Percentiles rank a stretch among this genome's conserved stretches.
Evolutionary conservation across 2,329 filamentous ascomycete species (phyloP).

Genomic region (Epichloe festucae): DNA sequence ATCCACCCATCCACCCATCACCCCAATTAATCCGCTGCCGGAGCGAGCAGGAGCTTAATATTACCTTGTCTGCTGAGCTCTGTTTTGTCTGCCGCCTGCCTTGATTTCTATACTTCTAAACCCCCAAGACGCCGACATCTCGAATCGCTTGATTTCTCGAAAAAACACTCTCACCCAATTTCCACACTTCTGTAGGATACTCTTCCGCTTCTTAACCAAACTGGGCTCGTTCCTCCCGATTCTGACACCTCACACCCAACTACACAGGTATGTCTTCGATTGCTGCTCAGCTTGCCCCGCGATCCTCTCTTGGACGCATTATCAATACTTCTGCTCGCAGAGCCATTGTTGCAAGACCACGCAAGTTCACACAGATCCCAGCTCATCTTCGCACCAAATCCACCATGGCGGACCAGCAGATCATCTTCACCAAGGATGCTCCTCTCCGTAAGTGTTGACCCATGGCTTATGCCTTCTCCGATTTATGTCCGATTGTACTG

Average conservation of each 20-base stretch:
- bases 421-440: constrained; percentile 46
- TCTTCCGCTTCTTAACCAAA: not conserved
- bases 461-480: too few species aligned
- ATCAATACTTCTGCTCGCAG: constrained; percentile 3
- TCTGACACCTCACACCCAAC: not conserved
- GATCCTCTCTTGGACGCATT: constrained; percentile 2
- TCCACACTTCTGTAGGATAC: not conserved
- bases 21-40: not conserved
- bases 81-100: not conserved
- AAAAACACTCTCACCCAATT: not conserved
- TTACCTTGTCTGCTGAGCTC: not conserved
- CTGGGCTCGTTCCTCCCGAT: not conserved
- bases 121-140: too few species aligned
- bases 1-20: not conserved
- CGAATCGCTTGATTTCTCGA: too few species aligned
- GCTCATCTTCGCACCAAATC: constrained; percentile 18
- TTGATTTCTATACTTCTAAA: too few species aligned
- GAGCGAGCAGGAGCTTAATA: not conserved
- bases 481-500: not conserved
- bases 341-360: constrained; percentile 4
- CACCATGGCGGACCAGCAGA: constrained; percentile 34
- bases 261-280: constrained; percentile 15
- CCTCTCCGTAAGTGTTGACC: constrained; percentile 36
- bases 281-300: constrained; percentile 9
- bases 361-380: constrained; percentile 20